phyloP scores from a whole-genome alignment of 2,329 filamentous ascomycete species.

The Alternaria rosae region DNA sequence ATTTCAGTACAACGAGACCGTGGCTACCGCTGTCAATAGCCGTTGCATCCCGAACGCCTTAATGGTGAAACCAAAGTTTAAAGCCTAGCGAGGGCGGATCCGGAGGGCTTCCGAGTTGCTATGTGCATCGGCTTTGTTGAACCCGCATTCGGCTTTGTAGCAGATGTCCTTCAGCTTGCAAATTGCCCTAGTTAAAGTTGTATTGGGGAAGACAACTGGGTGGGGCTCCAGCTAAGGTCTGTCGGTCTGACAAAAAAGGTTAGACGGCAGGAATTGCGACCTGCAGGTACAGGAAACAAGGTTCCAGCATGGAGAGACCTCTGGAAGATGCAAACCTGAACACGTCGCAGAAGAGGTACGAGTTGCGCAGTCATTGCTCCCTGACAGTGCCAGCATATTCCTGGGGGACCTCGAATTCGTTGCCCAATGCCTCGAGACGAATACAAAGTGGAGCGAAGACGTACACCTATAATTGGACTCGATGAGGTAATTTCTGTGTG shows the following conservation, averaged over 20 bases:
- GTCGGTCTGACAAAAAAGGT: neutral
- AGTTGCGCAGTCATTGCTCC: neutral
- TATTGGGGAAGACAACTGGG: constrained; percentile 1
- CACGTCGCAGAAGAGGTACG: neutral
- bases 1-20: neutral
- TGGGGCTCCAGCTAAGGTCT: neutral
- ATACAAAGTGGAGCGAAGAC: constrained; percentile 6
- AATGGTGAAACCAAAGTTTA: neutral
- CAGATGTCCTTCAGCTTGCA: neutral
- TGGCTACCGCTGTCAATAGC: neutral
- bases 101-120: neutral
- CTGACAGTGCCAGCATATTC: neutral
- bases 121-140: neutral
- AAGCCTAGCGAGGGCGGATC: neutral
- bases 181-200: neutral
- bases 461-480: neutral
- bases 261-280: neutral
- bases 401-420: neutral
- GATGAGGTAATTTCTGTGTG: constrained; percentile 3
- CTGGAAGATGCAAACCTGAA: neutral
- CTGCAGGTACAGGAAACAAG: constrained; percentile 17
- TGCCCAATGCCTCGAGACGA: neutral
- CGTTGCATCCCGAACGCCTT: neutral
- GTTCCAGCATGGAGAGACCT: neutral
- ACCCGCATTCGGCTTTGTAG: neutral